Percentiles rank a stretch among this genome's conserved stretches.
Evolutionary conservation across 23 red algal genomes (phyloP).

Genomic region (Pyropia haitanensis): DNA sequence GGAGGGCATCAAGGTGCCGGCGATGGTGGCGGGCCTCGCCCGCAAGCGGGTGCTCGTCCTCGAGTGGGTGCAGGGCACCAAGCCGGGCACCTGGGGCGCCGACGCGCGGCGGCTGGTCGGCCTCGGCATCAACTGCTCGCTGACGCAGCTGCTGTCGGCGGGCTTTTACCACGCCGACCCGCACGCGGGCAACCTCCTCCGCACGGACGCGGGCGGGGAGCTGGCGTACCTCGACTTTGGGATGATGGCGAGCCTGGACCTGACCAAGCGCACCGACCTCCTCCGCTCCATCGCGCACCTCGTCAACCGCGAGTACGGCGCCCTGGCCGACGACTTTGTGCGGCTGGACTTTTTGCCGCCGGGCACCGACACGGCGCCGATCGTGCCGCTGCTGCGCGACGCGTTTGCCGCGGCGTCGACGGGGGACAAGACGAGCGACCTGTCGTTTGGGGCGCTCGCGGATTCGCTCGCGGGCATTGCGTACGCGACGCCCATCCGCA

Average conservation of each 20-base stretch:
- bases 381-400: slow-evolving; percentile 43
- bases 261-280: slow-evolving; percentile 46
- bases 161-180: slow-evolving; percentile 97
- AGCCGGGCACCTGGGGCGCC: slow-evolving; percentile 35
- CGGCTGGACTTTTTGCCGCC: slow-evolving; percentile 77
- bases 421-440: slow-evolving; percentile 37
- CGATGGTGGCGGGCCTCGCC: slow-evolving; percentile 18
- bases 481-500: slow-evolving; percentile 72
- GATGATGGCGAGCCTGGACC: slow-evolving; percentile 63
- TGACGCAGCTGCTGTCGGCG: slow-evolving; percentile 84
- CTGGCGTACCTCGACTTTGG: slow-evolving; percentile 97
- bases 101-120: slow-evolving; percentile 70
- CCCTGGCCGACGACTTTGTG: slow-evolving; percentile 72
- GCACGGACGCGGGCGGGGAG: slow-evolving; percentile 45
- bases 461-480: slow-evolving; percentile 65
- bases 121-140: slow-evolving; percentile 72
- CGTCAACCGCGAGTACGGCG: slow-evolving; percentile 73
- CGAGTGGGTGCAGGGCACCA: slow-evolving; percentile 93
- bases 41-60: slow-evolving; percentile 49
- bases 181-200: slow-evolving; percentile 90
- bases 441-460: slow-evolving; percentile 74
- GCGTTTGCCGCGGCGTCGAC: slow-evolving; percentile 64
- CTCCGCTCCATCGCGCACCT: slow-evolving; percentile 77
- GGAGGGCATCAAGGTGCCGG: slow-evolving; percentile 41
- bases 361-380: slow-evolving; percentile 46